These are phyloP conservation scores for Anaeramoeba flamelloides DNA, from an alignment of 78 protist genomes.

Conservation along the genomic window DNA sequence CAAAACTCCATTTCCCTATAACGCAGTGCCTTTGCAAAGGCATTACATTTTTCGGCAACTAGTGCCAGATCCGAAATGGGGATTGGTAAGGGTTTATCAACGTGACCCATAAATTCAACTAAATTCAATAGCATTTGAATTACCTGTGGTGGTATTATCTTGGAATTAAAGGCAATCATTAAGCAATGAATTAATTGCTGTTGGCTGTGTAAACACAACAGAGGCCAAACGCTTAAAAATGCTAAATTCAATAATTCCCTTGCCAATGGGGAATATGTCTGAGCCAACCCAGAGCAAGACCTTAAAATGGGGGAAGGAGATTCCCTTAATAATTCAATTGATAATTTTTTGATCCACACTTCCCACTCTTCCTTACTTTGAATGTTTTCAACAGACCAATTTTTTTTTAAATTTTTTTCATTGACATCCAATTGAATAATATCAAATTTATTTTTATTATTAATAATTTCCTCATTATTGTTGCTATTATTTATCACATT, in stretches of 20 bases:
- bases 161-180: conserved; percentile 21
- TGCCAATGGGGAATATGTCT: conserved; percentile 52
- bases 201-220: conserved; percentile 39
- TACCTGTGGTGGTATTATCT: conserved; percentile 59
- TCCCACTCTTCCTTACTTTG: no score
- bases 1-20: conserved; percentile 45
- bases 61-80: conserved; percentile 47
- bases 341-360: no score
- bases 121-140: conserved; percentile 59
- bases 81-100: conserved; percentile 63
- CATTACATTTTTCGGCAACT: conserved; percentile 72
- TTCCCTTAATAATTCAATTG: conserved; percentile 61
- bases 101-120: conserved; percentile 89
- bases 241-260: conserved; percentile 86
- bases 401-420: conserved; percentile 32
- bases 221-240: conserved; percentile 79
- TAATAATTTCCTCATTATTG: no score
- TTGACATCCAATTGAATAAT: conserved; percentile 38
- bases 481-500: no score
- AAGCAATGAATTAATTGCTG: conserved; percentile 10
- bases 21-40: conserved; percentile 91
- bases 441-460: no score
- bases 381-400: no score
- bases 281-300: conserved; percentile 48
- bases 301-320: conserved; percentile 82